Evolutionary conservation across 371 early-diverging fungal species (phyloP).

Genomic region (Lichtheimia ornata): DNA sequence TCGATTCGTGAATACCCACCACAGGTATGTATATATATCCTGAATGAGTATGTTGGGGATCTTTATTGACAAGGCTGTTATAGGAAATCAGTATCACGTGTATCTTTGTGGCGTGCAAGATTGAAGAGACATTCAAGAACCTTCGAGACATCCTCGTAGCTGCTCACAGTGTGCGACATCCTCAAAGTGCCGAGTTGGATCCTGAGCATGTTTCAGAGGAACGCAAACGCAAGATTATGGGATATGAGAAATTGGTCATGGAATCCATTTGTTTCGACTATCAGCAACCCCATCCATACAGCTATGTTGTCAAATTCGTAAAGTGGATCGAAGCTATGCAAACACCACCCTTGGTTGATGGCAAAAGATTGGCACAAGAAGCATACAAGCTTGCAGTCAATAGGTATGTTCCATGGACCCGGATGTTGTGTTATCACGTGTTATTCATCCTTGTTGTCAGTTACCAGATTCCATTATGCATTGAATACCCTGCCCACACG

Average conservation of each 20-base stretch:
- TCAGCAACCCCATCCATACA: conserved; percentile 60
- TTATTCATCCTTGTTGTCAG: conserved; percentile 20
- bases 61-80: neutral
- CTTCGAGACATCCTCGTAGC: conserved; percentile 71
- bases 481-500: conserved; percentile 64
- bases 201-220: conserved; percentile 61
- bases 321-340: conserved; percentile 50
- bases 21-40: conserved; percentile 21
- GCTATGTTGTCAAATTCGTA: conserved; percentile 62
- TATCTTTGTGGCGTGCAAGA: conserved; percentile 74
- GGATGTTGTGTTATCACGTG: neutral
- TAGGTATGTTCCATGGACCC: conserved; percentile 26
- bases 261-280: conserved; percentile 69
- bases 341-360: conserved; percentile 34
- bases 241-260: conserved; percentile 59
- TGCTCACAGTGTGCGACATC: conserved; percentile 57
- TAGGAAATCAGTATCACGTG: conserved; percentile 65
- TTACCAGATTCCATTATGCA: conserved; percentile 56
- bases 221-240: conserved; percentile 52
- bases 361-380: conserved; percentile 43
- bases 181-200: conserved; percentile 55
- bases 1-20: conserved; percentile 51
- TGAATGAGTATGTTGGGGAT: neutral
- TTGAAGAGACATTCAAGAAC: conserved; percentile 77
- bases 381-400: conserved; percentile 56